Conservation (phyloP, 2,329 filamentous ascomycete species). For the Diaporthe ilicicola region DNA sequence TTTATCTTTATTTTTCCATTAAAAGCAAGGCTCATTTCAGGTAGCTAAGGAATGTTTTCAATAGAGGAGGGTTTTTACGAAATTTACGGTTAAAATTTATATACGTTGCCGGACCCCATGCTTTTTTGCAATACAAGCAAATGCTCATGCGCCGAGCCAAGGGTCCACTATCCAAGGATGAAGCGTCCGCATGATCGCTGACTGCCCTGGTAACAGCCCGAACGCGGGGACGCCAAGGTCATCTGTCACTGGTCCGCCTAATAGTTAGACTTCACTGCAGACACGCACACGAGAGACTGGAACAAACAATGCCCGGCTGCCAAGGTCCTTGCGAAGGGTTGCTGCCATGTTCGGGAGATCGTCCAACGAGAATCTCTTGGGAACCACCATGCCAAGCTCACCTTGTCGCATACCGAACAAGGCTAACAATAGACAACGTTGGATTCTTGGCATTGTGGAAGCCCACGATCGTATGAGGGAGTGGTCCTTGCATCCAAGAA, state of each 20-base stretch:
- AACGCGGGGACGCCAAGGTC: conserved; percentile 13
- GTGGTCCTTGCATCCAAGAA: neutral
- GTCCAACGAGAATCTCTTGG: conserved; percentile 12
- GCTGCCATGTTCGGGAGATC: neutral
- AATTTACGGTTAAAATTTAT: too few relatives aligned
- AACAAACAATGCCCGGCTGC: neutral
- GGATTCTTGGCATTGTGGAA: neutral
- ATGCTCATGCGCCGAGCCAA: neutral
- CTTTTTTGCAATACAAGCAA: neutral
- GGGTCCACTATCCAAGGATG: neutral
- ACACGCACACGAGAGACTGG: neutral
- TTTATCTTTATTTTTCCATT: too few relatives aligned
- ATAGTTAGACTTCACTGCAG: neutral
- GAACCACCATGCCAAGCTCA: neutral
- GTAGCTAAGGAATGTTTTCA: too few relatives aligned
- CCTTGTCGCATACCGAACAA: neutral
- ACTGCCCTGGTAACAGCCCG: conserved; percentile 14
- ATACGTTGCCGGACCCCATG: too few relatives aligned
- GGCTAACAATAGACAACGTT: neutral
- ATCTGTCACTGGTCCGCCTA: neutral
- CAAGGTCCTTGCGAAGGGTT: neutral
- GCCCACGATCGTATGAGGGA: neutral
- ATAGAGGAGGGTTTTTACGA: too few relatives aligned
- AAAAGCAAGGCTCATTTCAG: too few relatives aligned
- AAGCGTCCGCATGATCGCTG: conserved; percentile 11